These are phyloP conservation scores for Mycena rebaudengoi DNA, from an alignment of 768 basidiomycete species.

Conservation along the genomic window DNA sequence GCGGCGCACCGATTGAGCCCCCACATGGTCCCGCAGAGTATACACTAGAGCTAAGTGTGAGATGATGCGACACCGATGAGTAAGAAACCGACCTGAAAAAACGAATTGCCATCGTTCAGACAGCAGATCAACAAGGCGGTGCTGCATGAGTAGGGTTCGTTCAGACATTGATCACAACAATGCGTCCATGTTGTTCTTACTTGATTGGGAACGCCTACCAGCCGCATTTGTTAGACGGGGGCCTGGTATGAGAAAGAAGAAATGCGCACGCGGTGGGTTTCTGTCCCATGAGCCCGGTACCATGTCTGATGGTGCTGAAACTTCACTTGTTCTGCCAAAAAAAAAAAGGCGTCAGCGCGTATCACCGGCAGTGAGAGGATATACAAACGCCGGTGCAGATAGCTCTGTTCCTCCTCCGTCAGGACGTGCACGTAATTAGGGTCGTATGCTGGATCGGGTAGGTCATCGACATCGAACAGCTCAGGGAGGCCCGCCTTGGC, in stretches of 20 bases:
- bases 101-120: constrained; percentile 77
- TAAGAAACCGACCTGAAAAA: constrained; percentile 71
- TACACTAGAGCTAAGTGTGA: constrained; percentile 29
- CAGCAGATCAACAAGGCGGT: constrained; percentile 78
- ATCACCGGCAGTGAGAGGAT: neutral
- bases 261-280: constrained; percentile 72
- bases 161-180: neutral
- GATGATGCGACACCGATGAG: neutral
- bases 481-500: constrained; percentile 69
- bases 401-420: constrained; percentile 68
- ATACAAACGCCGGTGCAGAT: constrained; percentile 69
- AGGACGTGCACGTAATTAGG: constrained; percentile 77
- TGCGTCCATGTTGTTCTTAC: constrained; percentile 41
- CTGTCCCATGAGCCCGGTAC: constrained; percentile 88
- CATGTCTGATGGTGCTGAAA: constrained; percentile 81
- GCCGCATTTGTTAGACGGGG: constrained; percentile 5
- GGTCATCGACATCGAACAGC: constrained; percentile 77
- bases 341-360: neutral
- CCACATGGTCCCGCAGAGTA: constrained; percentile 86
- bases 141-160: constrained; percentile 40
- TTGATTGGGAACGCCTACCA: constrained; percentile 74
- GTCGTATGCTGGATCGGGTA: constrained; percentile 81
- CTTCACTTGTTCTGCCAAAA: constrained; percentile 65
- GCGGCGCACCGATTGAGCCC: constrained; percentile 71
- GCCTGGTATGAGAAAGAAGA: neutral